Base-by-base conservation (phyloP, 139 green algal species). In the Trebouxia sp. region DNA sequence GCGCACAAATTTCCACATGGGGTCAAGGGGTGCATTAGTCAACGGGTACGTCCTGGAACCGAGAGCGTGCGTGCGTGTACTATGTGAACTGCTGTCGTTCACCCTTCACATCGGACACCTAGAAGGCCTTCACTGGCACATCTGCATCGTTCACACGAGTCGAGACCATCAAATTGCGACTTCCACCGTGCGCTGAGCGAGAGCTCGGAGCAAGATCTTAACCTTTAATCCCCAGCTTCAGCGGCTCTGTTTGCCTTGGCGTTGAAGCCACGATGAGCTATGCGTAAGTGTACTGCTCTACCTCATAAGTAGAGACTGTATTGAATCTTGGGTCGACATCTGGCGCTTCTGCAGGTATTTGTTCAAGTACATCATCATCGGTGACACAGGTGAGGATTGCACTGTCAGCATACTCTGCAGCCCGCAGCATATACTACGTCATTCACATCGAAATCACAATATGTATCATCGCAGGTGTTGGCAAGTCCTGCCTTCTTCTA, bases 401-500 rank as follows among this genome's bases (percentile, higher is more conserved):
- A 2, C 20, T 17, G 50, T 22, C 22, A 22, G 50, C 50, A 28
- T 22, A 28, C 50, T 77, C 69, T 53, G 7, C 24, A 10, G 14
- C 22, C 15, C 26, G 0, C 42, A 30, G 20, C 28, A 43, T 7
- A 67, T 4, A 6, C 26, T 22, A 38, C 26, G 20, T 10, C 28
- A 74, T 37, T 24, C 45, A 24, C 6, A 17, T 24, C 6, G 14
- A 7, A 4, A 2, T 11, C 4, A 50, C 14, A 17, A 47, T 30
- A 11, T 14, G 26, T 76, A 37, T 26, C 28, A 24, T 11, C 83
- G 84, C 92, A 97, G 97, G 97, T 50, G 97, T 99, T 14, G 97
- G 97, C 66, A 99, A 99, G 86, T 99, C 97, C 78, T 99, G 97
- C 88, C 89, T 99, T 24, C 90, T 99, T 26, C 90, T 99, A 45